Evolutionary conservation across 345 rosid species (phyloP).

Genomic region (Pugionium dolabratum): DNA sequence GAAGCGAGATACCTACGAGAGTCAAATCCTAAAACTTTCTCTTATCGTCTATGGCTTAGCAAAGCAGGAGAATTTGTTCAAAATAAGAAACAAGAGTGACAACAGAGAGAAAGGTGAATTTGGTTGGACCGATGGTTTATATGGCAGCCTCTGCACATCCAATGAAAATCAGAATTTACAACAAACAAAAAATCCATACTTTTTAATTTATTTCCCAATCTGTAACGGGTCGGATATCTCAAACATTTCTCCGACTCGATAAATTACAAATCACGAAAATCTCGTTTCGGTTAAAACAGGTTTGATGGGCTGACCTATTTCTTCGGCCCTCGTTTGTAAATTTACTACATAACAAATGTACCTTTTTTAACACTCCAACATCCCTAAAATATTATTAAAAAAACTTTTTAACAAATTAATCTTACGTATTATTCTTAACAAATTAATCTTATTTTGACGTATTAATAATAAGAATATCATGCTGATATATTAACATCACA

Average conservation of each 20-base stretch:
- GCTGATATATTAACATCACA: too few relatives aligned
- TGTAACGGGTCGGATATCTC: conserved; percentile 26
- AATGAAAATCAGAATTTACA: too few relatives aligned
- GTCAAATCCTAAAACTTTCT: too few relatives aligned
- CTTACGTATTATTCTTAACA: too few relatives aligned
- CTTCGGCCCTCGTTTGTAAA: background rate
- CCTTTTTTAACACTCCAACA: too few relatives aligned
- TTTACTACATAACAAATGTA: too few relatives aligned
- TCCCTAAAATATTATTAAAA: too few relatives aligned
- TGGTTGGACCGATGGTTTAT: conserved; percentile 48
- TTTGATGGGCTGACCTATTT: conserved; percentile 10
- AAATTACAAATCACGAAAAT: background rate
- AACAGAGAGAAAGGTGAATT: conserved; percentile 26
- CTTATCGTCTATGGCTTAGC: background rate
- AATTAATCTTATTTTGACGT: too few relatives aligned
- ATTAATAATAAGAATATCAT: too few relatives aligned
- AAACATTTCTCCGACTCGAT: conserved; percentile 7
- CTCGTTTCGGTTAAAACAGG: conserved; percentile 3
- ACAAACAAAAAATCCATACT: conserved; percentile 14
- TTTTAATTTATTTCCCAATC: background rate
- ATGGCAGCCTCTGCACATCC: conserved; percentile 44
- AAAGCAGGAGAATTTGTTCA: conserved; percentile 32
- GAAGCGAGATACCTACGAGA: too few relatives aligned
- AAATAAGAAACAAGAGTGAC: background rate
- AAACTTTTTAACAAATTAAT: too few relatives aligned